Conservation (phyloP, 2,329 filamentous ascomycete species). For the Clarireedia sp. region DNA sequence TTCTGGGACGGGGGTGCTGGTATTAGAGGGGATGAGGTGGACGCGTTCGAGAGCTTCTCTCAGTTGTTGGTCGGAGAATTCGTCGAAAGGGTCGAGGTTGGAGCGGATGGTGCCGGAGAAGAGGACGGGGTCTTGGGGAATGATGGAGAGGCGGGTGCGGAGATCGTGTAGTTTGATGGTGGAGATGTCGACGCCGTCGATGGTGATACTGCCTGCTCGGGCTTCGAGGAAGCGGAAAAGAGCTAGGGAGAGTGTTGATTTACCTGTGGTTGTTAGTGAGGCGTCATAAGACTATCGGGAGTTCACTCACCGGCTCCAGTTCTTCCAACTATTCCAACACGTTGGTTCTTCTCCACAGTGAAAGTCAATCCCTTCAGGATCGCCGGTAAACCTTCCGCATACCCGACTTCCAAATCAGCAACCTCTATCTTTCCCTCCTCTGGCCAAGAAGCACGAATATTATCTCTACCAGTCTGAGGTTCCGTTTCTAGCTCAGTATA, state of each 20-base stretch:
- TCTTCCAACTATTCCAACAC: constrained; percentile 25
- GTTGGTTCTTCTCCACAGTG: constrained; percentile 52
- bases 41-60: constrained; percentile 80
- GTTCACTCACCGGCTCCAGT: constrained; percentile 24
- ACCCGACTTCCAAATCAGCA: constrained; percentile 62
- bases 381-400: constrained; percentile 60
- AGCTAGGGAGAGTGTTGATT: constrained; percentile 22
- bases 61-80: constrained; percentile 79
- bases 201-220: constrained; percentile 34
- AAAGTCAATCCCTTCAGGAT: constrained; percentile 64
- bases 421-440: constrained; percentile 63
- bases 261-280: constrained; percentile 17
- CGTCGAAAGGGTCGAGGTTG: constrained; percentile 83
- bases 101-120: constrained; percentile 80
- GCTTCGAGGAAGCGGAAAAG: constrained; percentile 22
- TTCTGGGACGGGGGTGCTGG: constrained; percentile 1
- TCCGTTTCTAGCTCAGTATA: constrained; percentile 63
- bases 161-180: constrained; percentile 26
- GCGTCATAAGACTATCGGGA: constrained; percentile 4
- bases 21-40: constrained; percentile 55
- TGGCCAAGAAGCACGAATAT: constrained; percentile 63
- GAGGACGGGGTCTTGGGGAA: constrained; percentile 60
- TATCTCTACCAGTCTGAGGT: constrained; percentile 46
- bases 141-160: constrained; percentile 26
- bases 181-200: constrained; percentile 28